Base-by-base conservation (phyloP, 2,329 filamentous ascomycete species). In the Gliomastix tumulicola region DNA sequence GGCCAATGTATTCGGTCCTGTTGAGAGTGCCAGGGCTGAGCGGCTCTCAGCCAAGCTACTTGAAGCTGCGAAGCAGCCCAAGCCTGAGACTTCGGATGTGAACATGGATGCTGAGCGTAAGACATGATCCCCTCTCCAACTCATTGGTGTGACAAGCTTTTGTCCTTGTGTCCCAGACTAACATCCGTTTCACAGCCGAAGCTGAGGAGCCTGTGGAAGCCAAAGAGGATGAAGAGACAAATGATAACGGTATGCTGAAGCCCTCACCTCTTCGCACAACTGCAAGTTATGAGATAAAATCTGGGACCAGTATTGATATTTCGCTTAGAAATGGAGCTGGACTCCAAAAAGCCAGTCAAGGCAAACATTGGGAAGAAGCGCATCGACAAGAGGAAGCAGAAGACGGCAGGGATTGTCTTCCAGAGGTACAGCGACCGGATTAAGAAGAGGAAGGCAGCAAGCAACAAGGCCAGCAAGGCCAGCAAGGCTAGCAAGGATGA, bases 41-140 rank as follows among this genome's bases (percentile, higher is more conserved):
- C 82, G 90, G 47, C 76, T 96, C 23, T 88, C 87, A 27, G 84
- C 85, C 42, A 95, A 92, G 64, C 71, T 96, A 41, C 71, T 89
- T 53, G 88, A 89, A 57, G 60, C 94, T 49, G 84, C 84, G 32
- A 72, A 81, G 39, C 80, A 88, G 54, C 81, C 86, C 41, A 88
- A 84, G 58, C 80, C 84, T n/a, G 58, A 64, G 46, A 55, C 63
- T 39, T 59, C 62, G 36, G 66, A 76, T 45, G 60, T 71, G 46
- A 66, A 65, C 38, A 71, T 76, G 56, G 63, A 68, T 35, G 56
- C 54, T 47, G 53, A 62, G 48, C 56, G 51, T 34, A 42, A 28
- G n/a, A n/a, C n/a, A n/a, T n/a, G n/a, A n/a, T n/a, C n/a, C n/a
- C n/a, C n/a, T n/a, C n/a, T n/a, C n/a, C n/a, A n/a, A n/a, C n/a